Base-by-base conservation (phyloP, 2,329 filamentous ascomycete species). In the Talaromyces verruculosus region DNA sequence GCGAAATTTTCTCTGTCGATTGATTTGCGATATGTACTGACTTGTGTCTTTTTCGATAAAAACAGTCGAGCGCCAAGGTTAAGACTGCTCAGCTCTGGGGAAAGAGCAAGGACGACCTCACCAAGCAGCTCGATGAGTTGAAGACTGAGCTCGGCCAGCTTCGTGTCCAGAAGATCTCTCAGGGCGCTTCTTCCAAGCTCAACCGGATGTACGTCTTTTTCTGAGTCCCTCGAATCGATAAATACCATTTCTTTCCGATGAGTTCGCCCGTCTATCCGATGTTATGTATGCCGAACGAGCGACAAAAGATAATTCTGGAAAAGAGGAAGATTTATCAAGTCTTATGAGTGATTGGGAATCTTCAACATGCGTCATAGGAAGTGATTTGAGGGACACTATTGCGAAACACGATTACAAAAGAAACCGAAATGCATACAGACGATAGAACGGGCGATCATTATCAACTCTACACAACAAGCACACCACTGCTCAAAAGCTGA, bases 101-200 rank as follows among this genome's bases (percentile, higher is more conserved):
- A 86, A 99, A 99, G 92, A 93, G 88, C 90, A 98, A 98, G 90
- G 92, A 97, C 80, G 96, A 99, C 79, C 88, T 99, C 84, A 88
- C 88, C 81, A 96, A 95, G 88, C 93, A 96, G 84, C 89, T 97
- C 80, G 89, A 89, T 77, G 93, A 97, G 84, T 87, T 97, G 81
- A 97, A 97, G 91, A 89, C 90, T 72, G 96, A 99, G 87, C 89
- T 99, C 75, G 91, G 92, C 80, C 90, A 94, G 86, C 89, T 99
- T 79, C 91, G 95, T 82, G 96, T 96, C 81, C 94, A 97, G 87
- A 98, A 99, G 91, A 93, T 99, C 81, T 87, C 93, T 75, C 88
- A 88, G 79, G 96, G 94, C 77, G 93, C 92, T 76, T 90, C 92
- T 79, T 91, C 91, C 80, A 99, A 99, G 89, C 89, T 98, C 81